phyloP scores from a whole-genome alignment of 805 yeast genomes.

The Debaryomyces hansenii region DNA sequence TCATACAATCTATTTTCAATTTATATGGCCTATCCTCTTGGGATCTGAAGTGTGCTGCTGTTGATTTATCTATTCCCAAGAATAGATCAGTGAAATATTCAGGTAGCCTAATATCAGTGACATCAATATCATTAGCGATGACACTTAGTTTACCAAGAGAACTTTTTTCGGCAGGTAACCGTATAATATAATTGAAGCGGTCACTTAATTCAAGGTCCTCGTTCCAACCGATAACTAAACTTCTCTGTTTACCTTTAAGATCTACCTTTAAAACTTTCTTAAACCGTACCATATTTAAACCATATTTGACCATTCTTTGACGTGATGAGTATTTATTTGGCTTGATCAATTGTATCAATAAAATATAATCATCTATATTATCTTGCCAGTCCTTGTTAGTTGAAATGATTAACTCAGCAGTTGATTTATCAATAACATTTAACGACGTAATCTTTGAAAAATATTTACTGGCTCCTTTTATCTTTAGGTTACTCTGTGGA shows the following conservation, averaged over 20 bases:
- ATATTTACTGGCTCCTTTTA: constrained; percentile 32
- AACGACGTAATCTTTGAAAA: constrained; percentile 16
- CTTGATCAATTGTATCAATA: constrained; percentile 23
- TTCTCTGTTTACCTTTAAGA: not conserved
- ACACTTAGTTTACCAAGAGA: not conserved
- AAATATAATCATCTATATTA: constrained; percentile 7
- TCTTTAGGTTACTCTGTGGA: constrained; percentile 8
- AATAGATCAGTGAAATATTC: constrained; percentile 1
- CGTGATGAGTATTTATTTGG: constrained; percentile 24
- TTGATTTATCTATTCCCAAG: constrained; percentile 1
- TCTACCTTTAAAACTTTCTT: constrained; percentile 6
- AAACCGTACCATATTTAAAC: constrained; percentile 17
- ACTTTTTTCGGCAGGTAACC: not conserved
- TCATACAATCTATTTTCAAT: constrained; percentile 1
- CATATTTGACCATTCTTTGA: constrained; percentile 19
- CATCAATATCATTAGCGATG: not conserved
- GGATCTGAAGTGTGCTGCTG: not conserved
- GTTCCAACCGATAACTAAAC: not conserved
- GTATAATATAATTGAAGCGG: constrained; percentile 5
- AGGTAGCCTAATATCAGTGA: not conserved
- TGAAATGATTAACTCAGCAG: not conserved
- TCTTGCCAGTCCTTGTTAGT: constrained; percentile 3
- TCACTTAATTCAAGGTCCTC: not conserved
- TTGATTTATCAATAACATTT: not conserved
- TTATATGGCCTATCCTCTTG: constrained; percentile 4